Evolutionary conservation across 208 protist genomes (phyloP), one percentile per base, ranked within the genome.

Genomic region (Trichomonas gallinae): DNA sequence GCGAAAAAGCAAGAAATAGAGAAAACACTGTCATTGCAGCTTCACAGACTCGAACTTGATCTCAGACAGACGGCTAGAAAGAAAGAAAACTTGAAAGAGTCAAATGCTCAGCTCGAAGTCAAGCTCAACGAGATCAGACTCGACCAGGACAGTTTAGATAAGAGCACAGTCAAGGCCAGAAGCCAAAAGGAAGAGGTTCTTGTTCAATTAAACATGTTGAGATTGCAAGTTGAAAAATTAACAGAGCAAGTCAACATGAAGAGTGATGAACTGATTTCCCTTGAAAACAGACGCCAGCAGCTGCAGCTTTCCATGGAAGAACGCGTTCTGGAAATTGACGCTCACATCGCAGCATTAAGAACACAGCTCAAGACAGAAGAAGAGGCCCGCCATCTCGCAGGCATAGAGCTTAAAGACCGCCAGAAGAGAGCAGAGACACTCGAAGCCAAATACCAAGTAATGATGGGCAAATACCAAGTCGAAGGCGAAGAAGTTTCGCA

Each of bases 401-500:
- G 42, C 2, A 93, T 93, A 8, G 87, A 93, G 31, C 38, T 93
- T 17, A 42, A 93, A 51, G 87, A 93, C 11, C 40, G 87, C 6
- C 42, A 51, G 44, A 48, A 42, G n/a, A 23, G 44, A 51, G 17
- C 13, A n/a, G 87, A 93, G 4, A 51, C 44, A 38, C 31, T 93
- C 2, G 26, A 23, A 44, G 11, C 87, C 3, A 93, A 93, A 51
- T 93, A 93, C 38, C 26, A 93, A 1, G 87, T 93, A 38, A n/a
- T 93, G 26, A 93, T 93, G 87, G 87, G 87, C 87, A 93, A 93
- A 51, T 93, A 93, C n/a, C 42, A 93, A 93, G n/a, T 93, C 6
- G 87, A 93, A 48, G 87, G 87, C 34, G 87, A 93, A 93, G 87
- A 93, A 93, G 87, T 93, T 36, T 49, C 44, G 1, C 87, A 93